Percentiles rank a stretch among this genome's conserved stretches.
Conservation (phyloP, 805 yeast genomes). For the Metschnikowia vanudenii region DNA sequence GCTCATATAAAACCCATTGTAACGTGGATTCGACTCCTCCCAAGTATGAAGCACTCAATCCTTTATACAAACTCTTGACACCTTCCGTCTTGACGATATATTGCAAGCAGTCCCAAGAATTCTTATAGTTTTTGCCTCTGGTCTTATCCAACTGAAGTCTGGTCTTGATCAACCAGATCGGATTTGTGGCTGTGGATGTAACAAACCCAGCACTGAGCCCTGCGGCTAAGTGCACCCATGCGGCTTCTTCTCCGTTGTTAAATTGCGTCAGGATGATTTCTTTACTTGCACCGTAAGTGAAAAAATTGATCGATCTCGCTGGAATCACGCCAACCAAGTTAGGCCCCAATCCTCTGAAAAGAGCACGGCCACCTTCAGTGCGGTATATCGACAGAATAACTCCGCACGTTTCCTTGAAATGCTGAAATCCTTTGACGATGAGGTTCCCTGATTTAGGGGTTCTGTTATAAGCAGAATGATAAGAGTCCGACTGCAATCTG, state of each 20-base stretch:
- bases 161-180: constrained; percentile 96
- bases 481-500: constrained; percentile 86
- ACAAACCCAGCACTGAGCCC: constrained; percentile 92
- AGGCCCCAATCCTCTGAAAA: constrained; percentile 95
- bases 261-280: constrained; percentile 64
- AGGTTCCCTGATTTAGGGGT: constrained; percentile 40
- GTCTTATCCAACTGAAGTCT: constrained; percentile 88
- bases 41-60: constrained; percentile 90
- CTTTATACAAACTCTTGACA: constrained; percentile 73
- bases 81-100: constrained; percentile 79
- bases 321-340: constrained; percentile 97
- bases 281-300: constrained; percentile 94
- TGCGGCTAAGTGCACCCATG: constrained; percentile 81
- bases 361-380: constrained; percentile 79
- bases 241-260: constrained; percentile 72
- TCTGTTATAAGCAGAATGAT: constrained; percentile 53
- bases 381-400: constrained; percentile 68
- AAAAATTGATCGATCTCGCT: constrained; percentile 93
- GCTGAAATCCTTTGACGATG: constrained; percentile 53
- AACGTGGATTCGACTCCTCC: constrained; percentile 91
- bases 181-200: constrained; percentile 95
- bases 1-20: constrained; percentile 97
- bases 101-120: constrained; percentile 79
- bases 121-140: constrained; percentile 63
- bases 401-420: constrained; percentile 77